Conservation (phyloP, 2,329 filamentous ascomycete genomes). For the Juglanconis sp. region DNA sequence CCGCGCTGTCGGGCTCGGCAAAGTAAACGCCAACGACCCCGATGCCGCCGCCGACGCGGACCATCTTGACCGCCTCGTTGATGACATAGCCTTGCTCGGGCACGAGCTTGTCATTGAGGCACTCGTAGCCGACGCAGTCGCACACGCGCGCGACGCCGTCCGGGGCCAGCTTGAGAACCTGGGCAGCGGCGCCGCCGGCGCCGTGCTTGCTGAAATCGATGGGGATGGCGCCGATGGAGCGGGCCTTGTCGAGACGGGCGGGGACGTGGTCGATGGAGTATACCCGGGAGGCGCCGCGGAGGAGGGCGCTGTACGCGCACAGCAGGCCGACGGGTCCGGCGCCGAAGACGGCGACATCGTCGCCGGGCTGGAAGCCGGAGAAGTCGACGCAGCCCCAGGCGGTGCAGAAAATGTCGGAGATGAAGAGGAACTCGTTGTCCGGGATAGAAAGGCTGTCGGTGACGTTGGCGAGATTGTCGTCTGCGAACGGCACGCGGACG, state of each 20-base stretch:
- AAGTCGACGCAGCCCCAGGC: constrained; percentile 35
- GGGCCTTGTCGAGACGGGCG: constrained; percentile 21
- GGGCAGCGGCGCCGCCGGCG: constrained; percentile 18
- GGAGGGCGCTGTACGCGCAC: constrained; percentile 24
- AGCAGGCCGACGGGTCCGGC: constrained; percentile 26
- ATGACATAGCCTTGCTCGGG: constrained; percentile 20
- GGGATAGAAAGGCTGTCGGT: constrained; percentile 11
- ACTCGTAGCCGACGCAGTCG: constrained; percentile 22
- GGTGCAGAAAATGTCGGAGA: constrained; percentile 36
- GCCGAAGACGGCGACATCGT: constrained; percentile 25
- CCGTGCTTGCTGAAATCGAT: constrained; percentile 21
- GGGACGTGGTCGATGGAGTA: constrained; percentile 24
- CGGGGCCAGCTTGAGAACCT: constrained; percentile 20
- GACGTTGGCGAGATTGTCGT: constrained; percentile 19
- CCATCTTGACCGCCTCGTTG: constrained; percentile 20
- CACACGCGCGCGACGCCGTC: constrained; percentile 21
- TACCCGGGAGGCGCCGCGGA: constrained; percentile 24
- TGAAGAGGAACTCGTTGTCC: constrained; percentile 25
- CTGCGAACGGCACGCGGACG: constrained; percentile 21
- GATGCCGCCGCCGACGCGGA: constrained; percentile 21
- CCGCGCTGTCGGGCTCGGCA: constrained; percentile 12
- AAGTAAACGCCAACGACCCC: constrained; percentile 24
- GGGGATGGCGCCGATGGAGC: constrained; percentile 22
- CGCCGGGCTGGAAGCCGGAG: constrained; percentile 36
- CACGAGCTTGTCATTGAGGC: constrained; percentile 20